Conservation (phyloP, 306 rosid genomes). For the Boehmeria nivea region DNA sequence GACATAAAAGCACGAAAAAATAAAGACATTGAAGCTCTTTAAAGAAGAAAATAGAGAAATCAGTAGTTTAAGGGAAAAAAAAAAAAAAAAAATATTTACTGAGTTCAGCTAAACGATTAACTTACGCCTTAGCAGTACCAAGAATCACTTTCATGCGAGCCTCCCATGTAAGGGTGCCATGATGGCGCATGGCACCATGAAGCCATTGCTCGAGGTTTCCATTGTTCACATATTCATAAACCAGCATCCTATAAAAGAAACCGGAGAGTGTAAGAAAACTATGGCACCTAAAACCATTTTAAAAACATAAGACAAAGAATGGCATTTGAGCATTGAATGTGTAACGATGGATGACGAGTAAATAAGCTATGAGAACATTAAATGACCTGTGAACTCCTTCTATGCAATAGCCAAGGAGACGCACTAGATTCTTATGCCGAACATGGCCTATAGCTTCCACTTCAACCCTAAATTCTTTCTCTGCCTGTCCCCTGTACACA, state of each 20-base stretch:
- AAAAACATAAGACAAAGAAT: background rate
- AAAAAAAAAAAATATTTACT: background rate
- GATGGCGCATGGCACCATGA: slow-evolving; percentile 72
- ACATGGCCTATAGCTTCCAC: slow-evolving; percentile 99
- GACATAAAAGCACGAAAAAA: too few relatives aligned
- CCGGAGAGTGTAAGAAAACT: slow-evolving; percentile 2
- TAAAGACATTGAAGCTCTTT: background rate
- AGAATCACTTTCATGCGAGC: slow-evolving; percentile 81
- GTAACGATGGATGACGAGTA: background rate
- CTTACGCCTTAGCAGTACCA: slow-evolving; percentile 98
- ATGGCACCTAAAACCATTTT: slow-evolving; percentile 4
- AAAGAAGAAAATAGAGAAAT: background rate
- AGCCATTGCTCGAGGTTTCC: slow-evolving; percentile 97
- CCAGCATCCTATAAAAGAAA: slow-evolving; percentile 64
- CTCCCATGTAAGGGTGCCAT: slow-evolving; percentile 85
- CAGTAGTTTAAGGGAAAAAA: background rate
- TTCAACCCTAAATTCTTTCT: slow-evolving; percentile 96
- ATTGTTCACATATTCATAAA: slow-evolving; percentile 92
- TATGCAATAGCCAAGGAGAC: slow-evolving; percentile 79
- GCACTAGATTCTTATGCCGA: slow-evolving; percentile 92
- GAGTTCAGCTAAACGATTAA: slow-evolving; percentile 25
- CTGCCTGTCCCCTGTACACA: slow-evolving; percentile 85
- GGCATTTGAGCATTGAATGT: too few relatives aligned
- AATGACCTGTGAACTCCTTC: slow-evolving; percentile 89
- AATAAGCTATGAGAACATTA: slow-evolving; percentile 1